Conservation (phyloP, 148 eudicot species). For the Fallopia convolvulus region DNA sequence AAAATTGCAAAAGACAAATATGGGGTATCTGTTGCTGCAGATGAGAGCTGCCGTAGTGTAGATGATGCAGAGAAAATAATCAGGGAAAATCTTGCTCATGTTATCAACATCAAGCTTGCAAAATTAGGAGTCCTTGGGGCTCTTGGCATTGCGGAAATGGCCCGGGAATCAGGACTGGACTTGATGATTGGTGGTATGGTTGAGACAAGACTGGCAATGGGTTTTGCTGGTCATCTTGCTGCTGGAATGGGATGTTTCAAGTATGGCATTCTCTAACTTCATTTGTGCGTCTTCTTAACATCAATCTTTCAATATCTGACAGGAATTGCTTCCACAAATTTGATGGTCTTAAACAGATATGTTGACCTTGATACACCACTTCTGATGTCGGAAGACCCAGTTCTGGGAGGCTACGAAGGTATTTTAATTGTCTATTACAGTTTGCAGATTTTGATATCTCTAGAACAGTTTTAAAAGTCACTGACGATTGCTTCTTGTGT, state of each 20-base stretch:
- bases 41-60: conserved; percentile 77
- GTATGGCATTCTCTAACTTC: conserved; percentile 20
- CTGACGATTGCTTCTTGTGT: conserved; percentile 1
- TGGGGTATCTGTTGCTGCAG: conserved; percentile 82
- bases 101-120: conserved; percentile 80
- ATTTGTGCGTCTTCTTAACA: neutral
- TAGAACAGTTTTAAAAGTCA: neutral
- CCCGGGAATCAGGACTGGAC: conserved; percentile 48
- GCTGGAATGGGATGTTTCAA: conserved; percentile 91
- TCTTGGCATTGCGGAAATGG: conserved; percentile 62
- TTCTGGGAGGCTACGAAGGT: conserved; percentile 84
- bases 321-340: neutral
- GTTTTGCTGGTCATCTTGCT: conserved; percentile 91
- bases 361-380: conserved; percentile 84
- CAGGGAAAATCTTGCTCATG: conserved; percentile 58
- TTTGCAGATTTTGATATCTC: neutral
- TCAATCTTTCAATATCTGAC: neutral
- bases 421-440: conserved; percentile 4
- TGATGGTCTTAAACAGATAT: conserved; percentile 36
- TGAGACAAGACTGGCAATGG: conserved; percentile 92
- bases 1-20: conserved; percentile 52
- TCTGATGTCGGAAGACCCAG: conserved; percentile 80
- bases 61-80: conserved; percentile 60
- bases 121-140: conserved; percentile 84
- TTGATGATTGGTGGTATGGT: conserved; percentile 98